Percentiles rank a stretch among this genome's conserved stretches.
Evolutionary conservation across 495 filamentous ascomycete species (phyloP).

Genomic region (Daldinia concentrica): DNA sequence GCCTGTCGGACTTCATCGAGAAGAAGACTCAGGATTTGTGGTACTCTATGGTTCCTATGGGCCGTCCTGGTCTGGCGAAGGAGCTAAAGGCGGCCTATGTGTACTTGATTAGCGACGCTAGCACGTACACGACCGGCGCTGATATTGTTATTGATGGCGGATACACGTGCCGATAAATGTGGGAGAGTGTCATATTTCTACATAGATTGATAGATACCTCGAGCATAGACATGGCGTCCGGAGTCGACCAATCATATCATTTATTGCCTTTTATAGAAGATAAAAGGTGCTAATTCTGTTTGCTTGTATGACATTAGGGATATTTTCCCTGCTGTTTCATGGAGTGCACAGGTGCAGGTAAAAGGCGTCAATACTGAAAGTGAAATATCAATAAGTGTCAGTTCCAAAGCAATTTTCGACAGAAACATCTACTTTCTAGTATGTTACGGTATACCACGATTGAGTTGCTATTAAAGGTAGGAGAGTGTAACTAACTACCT

Average conservation of each 20-base stretch:
- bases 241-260: not conserved
- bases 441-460: too few species aligned
- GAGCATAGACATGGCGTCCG: slow-evolving; percentile 11
- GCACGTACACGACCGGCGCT: slow-evolving; percentile 62
- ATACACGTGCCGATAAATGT: slow-evolving; percentile 53
- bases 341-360: too few species aligned
- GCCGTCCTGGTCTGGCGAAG: slow-evolving; percentile 76
- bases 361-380: too few species aligned
- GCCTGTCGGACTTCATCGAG: slow-evolving; percentile 77
- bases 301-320: too few species aligned
- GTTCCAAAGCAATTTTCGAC: too few species aligned
- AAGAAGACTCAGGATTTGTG: slow-evolving; percentile 75
- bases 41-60: slow-evolving; percentile 81
- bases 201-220: slow-evolving; percentile 14
- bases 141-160: slow-evolving; percentile 68
- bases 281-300: too few species aligned
- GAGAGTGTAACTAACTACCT: too few species aligned
- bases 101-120: slow-evolving; percentile 77
- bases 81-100: slow-evolving; percentile 88
- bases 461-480: too few species aligned
- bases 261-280: not conserved
- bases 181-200: not conserved
- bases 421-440: too few species aligned
- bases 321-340: too few species aligned
- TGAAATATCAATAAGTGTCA: too few species aligned